phyloP scores from a whole-genome alignment of 1,284 basidiomycete genomes.

The Papiliotrema terrestris region DNA sequence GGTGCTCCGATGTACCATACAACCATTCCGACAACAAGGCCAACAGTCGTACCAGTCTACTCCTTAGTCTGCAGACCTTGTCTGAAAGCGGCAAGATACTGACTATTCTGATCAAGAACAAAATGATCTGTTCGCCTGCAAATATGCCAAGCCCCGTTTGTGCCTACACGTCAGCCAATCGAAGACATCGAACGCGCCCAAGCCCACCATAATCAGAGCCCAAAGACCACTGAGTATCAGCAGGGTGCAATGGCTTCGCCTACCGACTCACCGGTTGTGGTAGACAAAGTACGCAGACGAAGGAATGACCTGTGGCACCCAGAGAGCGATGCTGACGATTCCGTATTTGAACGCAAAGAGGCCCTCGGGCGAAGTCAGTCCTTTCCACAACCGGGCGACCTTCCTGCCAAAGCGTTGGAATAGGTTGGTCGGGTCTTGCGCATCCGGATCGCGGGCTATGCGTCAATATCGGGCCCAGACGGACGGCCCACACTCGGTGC shows the following conservation, averaged over 20 bases:
- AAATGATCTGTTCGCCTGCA: constrained; percentile 60
- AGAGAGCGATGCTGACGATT: constrained; percentile 57
- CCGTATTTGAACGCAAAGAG: constrained; percentile 59
- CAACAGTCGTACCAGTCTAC: constrained; percentile 51
- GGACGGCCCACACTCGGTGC: neutral
- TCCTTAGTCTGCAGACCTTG: neutral
- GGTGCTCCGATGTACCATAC: constrained; percentile 57
- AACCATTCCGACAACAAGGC: constrained; percentile 55
- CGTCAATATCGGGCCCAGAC: neutral
- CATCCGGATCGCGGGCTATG: constrained; percentile 40
- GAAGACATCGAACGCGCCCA: neutral
- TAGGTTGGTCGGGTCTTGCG: constrained; percentile 35
- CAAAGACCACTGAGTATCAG: constrained; percentile 50
- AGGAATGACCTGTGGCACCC: constrained; percentile 56
- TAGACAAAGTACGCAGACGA: constrained; percentile 49
- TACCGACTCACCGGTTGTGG: constrained; percentile 16
- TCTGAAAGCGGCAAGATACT: constrained; percentile 1
- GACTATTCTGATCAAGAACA: constrained; percentile 54
- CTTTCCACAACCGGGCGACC: constrained; percentile 20
- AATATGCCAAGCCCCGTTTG: constrained; percentile 63
- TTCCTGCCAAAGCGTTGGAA: constrained; percentile 33
- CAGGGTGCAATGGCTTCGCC: too few species aligned
- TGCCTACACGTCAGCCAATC: constrained; percentile 30
- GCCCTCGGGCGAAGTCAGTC: constrained; percentile 32
- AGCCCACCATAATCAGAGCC: constrained; percentile 60